phyloP scores from a whole-genome alignment of 2,329 filamentous ascomycete genomes.

The Coniochaeta ligniaria region DNA sequence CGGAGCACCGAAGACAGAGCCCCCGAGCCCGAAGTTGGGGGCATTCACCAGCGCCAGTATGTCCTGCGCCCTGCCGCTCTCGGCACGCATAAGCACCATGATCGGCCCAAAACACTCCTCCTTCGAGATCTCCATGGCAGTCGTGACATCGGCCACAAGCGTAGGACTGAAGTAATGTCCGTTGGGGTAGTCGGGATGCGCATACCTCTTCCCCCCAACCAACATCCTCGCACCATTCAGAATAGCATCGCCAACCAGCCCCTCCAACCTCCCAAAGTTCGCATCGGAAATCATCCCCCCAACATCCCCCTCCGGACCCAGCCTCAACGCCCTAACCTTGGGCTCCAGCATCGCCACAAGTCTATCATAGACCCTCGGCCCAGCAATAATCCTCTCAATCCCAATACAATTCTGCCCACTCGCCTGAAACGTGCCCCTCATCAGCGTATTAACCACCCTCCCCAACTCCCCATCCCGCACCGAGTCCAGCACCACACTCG shows the following conservation, averaged over 20 bases:
- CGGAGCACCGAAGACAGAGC: constrained; percentile 75
- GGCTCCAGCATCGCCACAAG: constrained; percentile 66
- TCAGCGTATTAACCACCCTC: constrained; percentile 72
- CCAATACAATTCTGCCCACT: constrained; percentile 97
- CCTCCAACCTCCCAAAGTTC: constrained; percentile 69
- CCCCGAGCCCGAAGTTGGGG: constrained; percentile 78
- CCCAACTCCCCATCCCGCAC: constrained; percentile 52
- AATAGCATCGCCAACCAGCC: constrained; percentile 71
- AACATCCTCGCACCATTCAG: constrained; percentile 71
- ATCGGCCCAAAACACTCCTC: constrained; percentile 91
- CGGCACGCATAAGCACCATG: constrained; percentile 74
- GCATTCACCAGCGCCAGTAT: constrained; percentile 77
- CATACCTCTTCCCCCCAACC: constrained; percentile 65
- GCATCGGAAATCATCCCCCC: constrained; percentile 83
- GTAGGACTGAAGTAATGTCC: constrained; percentile 94
- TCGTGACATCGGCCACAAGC: constrained; percentile 80
- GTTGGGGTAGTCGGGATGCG: constrained; percentile 64
- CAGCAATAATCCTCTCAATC: constrained; percentile 84
- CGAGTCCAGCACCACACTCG: constrained; percentile 82
- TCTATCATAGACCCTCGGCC: constrained; percentile 66
- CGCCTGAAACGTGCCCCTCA: constrained; percentile 91
- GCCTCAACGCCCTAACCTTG: constrained; percentile 65
- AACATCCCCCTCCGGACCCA: constrained; percentile 74
- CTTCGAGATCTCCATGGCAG: constrained; percentile 78
- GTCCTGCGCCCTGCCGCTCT: constrained; percentile 48